A percentile compares a stretch with the other conserved stretches of the same genome.
Evolutionary conservation across 2,329 filamentous ascomycete species (phyloP).

Genomic region (Pseudogymnoascus sp.): DNA sequence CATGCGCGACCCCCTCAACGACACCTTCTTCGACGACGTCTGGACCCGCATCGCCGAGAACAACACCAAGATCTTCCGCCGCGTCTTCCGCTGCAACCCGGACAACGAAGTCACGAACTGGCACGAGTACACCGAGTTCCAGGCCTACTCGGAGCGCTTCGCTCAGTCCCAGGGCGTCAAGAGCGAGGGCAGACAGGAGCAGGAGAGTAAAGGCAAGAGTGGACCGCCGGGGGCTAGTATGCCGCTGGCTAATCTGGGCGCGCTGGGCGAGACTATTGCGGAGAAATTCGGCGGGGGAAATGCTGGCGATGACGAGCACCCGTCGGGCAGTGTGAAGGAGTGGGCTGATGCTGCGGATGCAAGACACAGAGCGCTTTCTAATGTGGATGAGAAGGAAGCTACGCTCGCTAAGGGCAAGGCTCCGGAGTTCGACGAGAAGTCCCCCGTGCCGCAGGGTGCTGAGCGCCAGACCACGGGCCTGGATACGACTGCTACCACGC

Average conservation of each 20-base stretch:
- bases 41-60: constrained; percentile 86
- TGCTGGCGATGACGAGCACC: constrained; percentile 15
- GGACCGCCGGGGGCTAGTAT: constrained; percentile 24
- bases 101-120: constrained; percentile 90
- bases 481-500: constrained; percentile 38
- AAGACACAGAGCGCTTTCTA: constrained; percentile 14
- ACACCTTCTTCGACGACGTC: constrained; percentile 75
- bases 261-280: constrained; percentile 17
- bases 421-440: background rate
- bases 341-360: constrained; percentile 22
- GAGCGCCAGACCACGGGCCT: background rate
- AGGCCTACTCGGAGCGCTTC: constrained; percentile 71
- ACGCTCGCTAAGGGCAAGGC: background rate
- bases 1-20: constrained; percentile 83
- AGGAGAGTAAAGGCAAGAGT: constrained; percentile 26
- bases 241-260: constrained; percentile 11
- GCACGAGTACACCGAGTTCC: constrained; percentile 62
- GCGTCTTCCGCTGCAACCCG: constrained; percentile 94
- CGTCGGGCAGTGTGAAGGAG: constrained; percentile 23
- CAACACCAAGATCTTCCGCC: constrained; percentile 89
- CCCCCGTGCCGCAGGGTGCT: background rate
- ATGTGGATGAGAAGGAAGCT: background rate
- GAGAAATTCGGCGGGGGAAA: constrained; percentile 21
- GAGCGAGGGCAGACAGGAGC: constrained; percentile 25
- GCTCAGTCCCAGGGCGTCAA: constrained; percentile 35